phyloP scores from a whole-genome alignment of 1,284 basidiomycete species.

The Boletellus dicymbophilus region DNA sequence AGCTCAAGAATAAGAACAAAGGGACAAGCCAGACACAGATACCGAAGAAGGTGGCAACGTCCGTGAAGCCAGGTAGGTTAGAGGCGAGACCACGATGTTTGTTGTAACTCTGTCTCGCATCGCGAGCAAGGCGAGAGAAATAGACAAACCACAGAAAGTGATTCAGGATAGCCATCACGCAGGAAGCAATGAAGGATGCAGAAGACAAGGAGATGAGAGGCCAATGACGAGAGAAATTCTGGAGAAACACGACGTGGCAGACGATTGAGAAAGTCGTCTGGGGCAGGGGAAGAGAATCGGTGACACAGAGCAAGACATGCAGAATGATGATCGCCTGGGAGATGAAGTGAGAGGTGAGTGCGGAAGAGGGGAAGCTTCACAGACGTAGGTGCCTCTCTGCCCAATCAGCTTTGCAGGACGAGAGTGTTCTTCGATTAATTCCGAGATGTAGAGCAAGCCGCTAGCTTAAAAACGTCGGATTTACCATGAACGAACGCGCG shows the following conservation, averaged over 20 bases:
- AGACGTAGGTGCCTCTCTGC: constrained; percentile 82
- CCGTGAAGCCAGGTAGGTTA: constrained; percentile 70
- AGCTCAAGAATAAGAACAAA: constrained; percentile 88
- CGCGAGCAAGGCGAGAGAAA: constrained; percentile 73
- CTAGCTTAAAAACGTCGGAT: constrained; percentile 67
- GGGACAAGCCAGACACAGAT: constrained; percentile 93
- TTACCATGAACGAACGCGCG: constrained; percentile 6
- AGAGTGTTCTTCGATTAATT: constrained; percentile 93
- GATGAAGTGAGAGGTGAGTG: constrained; percentile 7
- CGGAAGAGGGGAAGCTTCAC: constrained; percentile 33
- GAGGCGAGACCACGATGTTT: constrained; percentile 44
- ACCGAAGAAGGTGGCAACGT: constrained; percentile 92
- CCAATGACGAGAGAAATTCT: constrained; percentile 89
- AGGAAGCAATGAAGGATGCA: constrained; percentile 79
- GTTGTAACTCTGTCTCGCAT: constrained; percentile 41
- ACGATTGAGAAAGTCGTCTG: constrained; percentile 77
- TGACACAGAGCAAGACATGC: constrained; percentile 77
- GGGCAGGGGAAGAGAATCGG: constrained; percentile 76
- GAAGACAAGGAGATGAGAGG: constrained; percentile 90
- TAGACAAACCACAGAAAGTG: constrained; percentile 97
- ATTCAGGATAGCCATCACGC: constrained; percentile 79
- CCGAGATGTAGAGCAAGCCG: constrained; percentile 89
- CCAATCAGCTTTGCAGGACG: constrained; percentile 78
- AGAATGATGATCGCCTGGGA: constrained; percentile 73
- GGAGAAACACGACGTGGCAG: constrained; percentile 87